Conservation (phyloP, 179 eudicot species). For the Heliamphora pulchella region DNA sequence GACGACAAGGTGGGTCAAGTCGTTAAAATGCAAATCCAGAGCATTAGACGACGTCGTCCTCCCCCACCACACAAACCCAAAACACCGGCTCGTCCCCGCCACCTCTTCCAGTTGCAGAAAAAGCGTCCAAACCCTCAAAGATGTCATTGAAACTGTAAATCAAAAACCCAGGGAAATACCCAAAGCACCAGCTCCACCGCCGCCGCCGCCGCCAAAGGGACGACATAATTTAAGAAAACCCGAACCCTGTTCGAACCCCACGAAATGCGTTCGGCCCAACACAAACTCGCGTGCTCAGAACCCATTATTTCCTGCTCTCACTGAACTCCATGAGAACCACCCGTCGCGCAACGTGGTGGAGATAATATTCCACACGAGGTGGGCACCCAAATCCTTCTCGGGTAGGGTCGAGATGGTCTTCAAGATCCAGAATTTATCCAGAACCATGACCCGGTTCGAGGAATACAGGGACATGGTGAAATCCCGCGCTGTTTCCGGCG, state of each 20-base stretch:
- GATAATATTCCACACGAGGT: conserved; percentile 75
- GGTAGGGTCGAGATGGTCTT: conserved; percentile 79
- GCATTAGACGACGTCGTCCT: conserved; percentile 71
- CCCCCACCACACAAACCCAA: conserved; percentile 19
- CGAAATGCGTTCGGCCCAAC: conserved; percentile 17
- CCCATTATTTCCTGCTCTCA: conserved; percentile 45
- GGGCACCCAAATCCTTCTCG: conserved; percentile 60
- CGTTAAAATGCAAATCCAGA: conserved; percentile 75
- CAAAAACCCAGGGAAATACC: conserved; percentile 32
- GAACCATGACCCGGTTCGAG: conserved; percentile 55
- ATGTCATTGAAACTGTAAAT: conserved; percentile 39
- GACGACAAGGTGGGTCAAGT: conserved; percentile 80
- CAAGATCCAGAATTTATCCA: conserved; percentile 46
- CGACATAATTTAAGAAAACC: conserved; percentile 25
- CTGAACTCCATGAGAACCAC: conserved; percentile 67
- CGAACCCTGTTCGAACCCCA: conserved; percentile 4
- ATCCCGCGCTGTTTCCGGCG: background rate
- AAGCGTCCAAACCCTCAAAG: conserved; percentile 46
- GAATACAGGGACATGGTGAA: conserved; percentile 58
- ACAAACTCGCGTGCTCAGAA: conserved; percentile 23
- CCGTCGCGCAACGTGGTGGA: conserved; percentile 84
- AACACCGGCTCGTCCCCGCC: conserved; percentile 21
- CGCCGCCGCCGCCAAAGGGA: conserved; percentile 17
- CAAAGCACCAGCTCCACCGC: conserved; percentile 16
- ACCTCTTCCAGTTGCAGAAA: conserved; percentile 51